phyloP scores from a whole-genome alignment of 2,329 filamentous ascomycete species.

The Rhytidhysteron rufulum region DNA sequence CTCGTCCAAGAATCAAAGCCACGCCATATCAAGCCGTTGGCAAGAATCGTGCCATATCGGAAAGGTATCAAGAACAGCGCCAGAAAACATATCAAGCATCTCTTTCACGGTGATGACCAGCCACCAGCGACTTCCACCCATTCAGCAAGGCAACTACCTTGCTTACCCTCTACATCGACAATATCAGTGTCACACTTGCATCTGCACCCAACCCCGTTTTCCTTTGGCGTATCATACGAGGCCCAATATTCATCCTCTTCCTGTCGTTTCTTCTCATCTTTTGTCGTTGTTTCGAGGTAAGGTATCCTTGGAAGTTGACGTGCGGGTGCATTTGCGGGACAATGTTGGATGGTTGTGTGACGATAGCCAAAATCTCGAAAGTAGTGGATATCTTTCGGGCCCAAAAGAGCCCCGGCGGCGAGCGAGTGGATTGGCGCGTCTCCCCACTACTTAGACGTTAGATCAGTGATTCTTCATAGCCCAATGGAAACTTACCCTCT shows the following conservation, averaged over 20 bases:
- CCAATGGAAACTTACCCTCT: conserved; percentile 63
- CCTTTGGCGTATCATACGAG: conserved; percentile 76
- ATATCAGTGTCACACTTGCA: conserved; percentile 97
- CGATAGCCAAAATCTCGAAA: conserved; percentile 98
- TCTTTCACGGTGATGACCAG: conserved; percentile 63
- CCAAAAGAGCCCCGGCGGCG: conserved; percentile 82
- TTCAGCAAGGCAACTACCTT: conserved; percentile 88
- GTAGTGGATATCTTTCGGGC: conserved; percentile 85
- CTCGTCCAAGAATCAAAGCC: conserved; percentile 18
- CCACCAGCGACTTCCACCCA: conserved; percentile 98
- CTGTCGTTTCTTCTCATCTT: conserved; percentile 74
- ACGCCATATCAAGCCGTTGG: conserved; percentile 13
- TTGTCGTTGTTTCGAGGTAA: conserved; percentile 76
- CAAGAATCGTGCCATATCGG: conserved; percentile 16
- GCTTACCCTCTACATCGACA: conserved; percentile 94
- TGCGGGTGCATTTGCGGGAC: conserved; percentile 88
- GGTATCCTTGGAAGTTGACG: conserved; percentile 78
- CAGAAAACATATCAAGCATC: conserved; percentile 12
- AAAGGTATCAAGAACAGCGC: conserved; percentile 16
- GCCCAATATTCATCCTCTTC: conserved; percentile 98
- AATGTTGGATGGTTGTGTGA: conserved; percentile 98
- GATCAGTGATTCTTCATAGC: conserved; percentile 11
- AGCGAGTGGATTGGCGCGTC: conserved; percentile 98
- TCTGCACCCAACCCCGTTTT: conserved; percentile 94
- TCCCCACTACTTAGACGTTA: conserved; percentile 70